Evolutionary conservation across 306 rosid species (phyloP).

Genomic region (Vigna radiata): DNA sequence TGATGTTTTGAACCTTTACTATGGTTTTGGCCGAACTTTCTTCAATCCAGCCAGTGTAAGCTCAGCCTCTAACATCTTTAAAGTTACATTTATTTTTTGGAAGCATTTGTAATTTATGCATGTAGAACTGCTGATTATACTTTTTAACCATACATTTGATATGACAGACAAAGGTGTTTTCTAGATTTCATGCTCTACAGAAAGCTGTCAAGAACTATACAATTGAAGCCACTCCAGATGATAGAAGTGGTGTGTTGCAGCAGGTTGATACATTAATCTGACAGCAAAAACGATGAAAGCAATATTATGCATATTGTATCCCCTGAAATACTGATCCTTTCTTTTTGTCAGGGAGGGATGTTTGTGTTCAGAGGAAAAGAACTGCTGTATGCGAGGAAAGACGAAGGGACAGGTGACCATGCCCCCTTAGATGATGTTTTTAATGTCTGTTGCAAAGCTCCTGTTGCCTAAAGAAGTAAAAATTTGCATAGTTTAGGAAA

Average conservation of each 20-base stretch:
- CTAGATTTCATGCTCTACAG: conserved; percentile 66
- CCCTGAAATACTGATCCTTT: conserved; percentile 5
- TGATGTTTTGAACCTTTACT: conserved; percentile 68
- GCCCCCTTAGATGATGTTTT: conserved; percentile 80
- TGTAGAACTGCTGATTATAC: conserved; percentile 5
- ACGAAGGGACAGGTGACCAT: conserved; percentile 93
- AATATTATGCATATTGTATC: conserved; percentile 15
- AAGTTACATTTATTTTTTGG: neutral
- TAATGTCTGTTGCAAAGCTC: conserved; percentile 60
- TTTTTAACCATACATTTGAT: conserved; percentile 31
- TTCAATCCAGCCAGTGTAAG: conserved; percentile 93
- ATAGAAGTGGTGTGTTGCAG: conserved; percentile 75
- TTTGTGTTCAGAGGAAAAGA: conserved; percentile 81
- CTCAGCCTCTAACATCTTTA: conserved; percentile 27
- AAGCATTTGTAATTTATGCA: neutral
- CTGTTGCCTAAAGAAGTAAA: conserved; percentile 46
- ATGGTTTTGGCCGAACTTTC: conserved; percentile 88
- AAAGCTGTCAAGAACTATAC: conserved; percentile 82
- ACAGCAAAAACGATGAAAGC: conserved; percentile 26
- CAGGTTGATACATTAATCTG: conserved; percentile 58
- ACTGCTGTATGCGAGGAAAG: conserved; percentile 83
- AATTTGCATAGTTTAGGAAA: neutral
- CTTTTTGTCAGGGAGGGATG: conserved; percentile 76
- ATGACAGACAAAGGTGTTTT: conserved; percentile 71
- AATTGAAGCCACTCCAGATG: conserved; percentile 81